A percentile compares a stretch with the other conserved stretches of the same genome.
phyloP scores from a whole-genome alignment of 2,329 filamentous ascomycete species.

The Fusarium anthophilum region DNA sequence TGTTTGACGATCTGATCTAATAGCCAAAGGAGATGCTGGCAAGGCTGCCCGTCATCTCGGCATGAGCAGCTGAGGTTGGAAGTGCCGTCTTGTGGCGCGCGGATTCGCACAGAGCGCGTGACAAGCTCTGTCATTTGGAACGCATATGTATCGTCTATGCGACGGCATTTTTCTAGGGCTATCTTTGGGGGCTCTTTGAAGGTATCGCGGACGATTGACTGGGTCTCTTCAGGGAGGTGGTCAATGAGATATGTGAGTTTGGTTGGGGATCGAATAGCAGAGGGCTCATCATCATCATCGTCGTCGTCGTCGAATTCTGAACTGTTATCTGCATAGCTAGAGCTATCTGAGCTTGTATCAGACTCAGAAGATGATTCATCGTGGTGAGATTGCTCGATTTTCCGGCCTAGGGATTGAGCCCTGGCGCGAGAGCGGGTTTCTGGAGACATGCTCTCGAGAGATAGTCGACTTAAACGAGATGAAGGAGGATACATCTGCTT shows the following conservation, averaged over 20 bases:
- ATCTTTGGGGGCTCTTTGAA: constrained; percentile 61
- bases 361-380: constrained; percentile 43
- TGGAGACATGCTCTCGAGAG: constrained; percentile 45
- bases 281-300: constrained; percentile 45
- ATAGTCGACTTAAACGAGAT: constrained; percentile 42
- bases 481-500: constrained; percentile 42
- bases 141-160: constrained; percentile 59
- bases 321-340: constrained; percentile 35
- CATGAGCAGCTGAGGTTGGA: constrained; percentile 60
- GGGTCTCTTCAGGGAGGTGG: constrained; percentile 50
- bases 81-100: constrained; percentile 51
- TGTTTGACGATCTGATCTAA: constrained; percentile 63
- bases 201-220: constrained; percentile 53
- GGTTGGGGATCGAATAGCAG: constrained; percentile 50
- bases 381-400: constrained; percentile 7
- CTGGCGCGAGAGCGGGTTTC: constrained; percentile 29
- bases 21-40: constrained; percentile 64
- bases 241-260: constrained; percentile 54
- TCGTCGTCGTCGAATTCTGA: constrained; percentile 44
- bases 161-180: constrained; percentile 59
- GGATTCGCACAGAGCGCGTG: constrained; percentile 61
- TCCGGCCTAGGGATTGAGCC: constrained; percentile 11
- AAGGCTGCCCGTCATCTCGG: constrained; percentile 49
- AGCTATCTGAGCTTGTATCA: constrained; percentile 35
- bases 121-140: constrained; percentile 66